A percentile compares a stretch with the other conserved stretches of the same genome.
These are phyloP conservation scores for Thermoascus crustaceus DNA, from an alignment of 2,329 filamentous ascomycete genomes.

Conservation along the genomic window DNA sequence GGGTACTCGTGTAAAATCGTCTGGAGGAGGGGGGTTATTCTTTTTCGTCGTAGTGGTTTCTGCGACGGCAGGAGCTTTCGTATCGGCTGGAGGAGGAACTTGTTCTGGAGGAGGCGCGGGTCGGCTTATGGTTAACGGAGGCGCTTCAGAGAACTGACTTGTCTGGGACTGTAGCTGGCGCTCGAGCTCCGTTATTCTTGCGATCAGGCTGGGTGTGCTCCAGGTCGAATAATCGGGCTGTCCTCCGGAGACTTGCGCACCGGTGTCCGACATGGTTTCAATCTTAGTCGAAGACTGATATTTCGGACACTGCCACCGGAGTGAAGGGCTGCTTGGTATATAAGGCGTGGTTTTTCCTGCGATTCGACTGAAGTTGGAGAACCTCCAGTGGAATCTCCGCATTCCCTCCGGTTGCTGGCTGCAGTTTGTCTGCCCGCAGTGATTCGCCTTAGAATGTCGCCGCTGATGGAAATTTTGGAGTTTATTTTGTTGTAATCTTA, in stretches of 20 bases:
- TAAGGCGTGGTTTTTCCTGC: slow-evolving; percentile 2
- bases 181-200: slow-evolving; percentile 61
- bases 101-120: slow-evolving; percentile 4
- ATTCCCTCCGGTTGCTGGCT: slow-evolving; percentile 12
- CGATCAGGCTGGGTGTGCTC: slow-evolving; percentile 60
- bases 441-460: background rate
- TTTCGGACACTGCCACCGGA: background rate
- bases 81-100: background rate
- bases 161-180: slow-evolving; percentile 50
- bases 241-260: slow-evolving; percentile 8
- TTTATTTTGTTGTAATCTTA: slow-evolving; percentile 1
- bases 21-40: slow-evolving; percentile 13
- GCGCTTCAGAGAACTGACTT: slow-evolving; percentile 20
- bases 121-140: slow-evolving; percentile 4
- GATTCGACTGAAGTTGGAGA: slow-evolving; percentile 10
- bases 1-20: slow-evolving; percentile 18
- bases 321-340: slow-evolving; percentile 2
- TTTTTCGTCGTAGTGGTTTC: slow-evolving; percentile 6
- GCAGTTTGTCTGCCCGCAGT: background rate
- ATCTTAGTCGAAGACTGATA: slow-evolving; percentile 6
- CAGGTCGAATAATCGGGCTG: slow-evolving; percentile 53
- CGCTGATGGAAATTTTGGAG: slow-evolving; percentile 2
- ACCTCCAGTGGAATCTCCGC: slow-evolving; percentile 19
- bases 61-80: slow-evolving; percentile 2
- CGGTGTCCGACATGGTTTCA: slow-evolving; percentile 17